A percentile compares a stretch with the other conserved stretches of the same genome.
These are phyloP conservation scores for Lepraria neglecta DNA, from an alignment of 495 filamentous ascomycete species.

Conservation along the genomic window DNA sequence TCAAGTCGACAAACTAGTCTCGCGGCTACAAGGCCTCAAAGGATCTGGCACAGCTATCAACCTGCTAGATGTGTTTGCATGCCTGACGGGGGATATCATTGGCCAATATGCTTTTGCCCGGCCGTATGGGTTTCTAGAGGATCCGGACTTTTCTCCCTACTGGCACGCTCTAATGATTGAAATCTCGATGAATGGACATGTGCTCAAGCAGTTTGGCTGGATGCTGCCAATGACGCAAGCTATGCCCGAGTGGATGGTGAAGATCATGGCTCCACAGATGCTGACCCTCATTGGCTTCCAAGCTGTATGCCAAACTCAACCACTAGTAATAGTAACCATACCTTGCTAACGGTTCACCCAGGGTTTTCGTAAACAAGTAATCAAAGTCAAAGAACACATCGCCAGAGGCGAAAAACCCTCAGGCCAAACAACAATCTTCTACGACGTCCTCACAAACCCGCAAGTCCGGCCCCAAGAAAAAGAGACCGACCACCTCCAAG, in stretches of 20 bases:
- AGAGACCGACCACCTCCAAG: slow-evolving; percentile 13
- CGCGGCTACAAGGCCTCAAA: slow-evolving; percentile 33
- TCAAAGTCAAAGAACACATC: slow-evolving; percentile 3
- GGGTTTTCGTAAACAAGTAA: background rate
- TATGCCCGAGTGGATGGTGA: slow-evolving; percentile 20
- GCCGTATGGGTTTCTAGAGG: slow-evolving; percentile 33
- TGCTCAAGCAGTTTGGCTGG: slow-evolving; percentile 22
- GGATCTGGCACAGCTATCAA: slow-evolving; percentile 27
- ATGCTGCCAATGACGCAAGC: slow-evolving; percentile 20
- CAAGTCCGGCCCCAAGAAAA: slow-evolving; percentile 12
- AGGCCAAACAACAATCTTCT: slow-evolving; percentile 23
- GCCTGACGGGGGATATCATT: slow-evolving; percentile 41
- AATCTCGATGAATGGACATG: slow-evolving; percentile 14
- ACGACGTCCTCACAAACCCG: slow-evolving; percentile 29
- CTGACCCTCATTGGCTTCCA: slow-evolving; percentile 10
- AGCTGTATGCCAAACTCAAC: background rate
- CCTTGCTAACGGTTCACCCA: slow-evolving; percentile 4
- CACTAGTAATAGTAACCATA: background rate
- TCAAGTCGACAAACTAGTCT: slow-evolving; percentile 38
- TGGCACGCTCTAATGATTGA: slow-evolving; percentile 27
- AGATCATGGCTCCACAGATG: slow-evolving; percentile 9
- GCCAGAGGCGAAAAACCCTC: slow-evolving; percentile 14
- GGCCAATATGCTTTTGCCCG: slow-evolving; percentile 40
- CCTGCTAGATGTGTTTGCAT: slow-evolving; percentile 36
- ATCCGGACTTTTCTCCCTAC: slow-evolving; percentile 18